Evolutionary conservation across 768 basidiomycete genomes (phyloP), one percentile per base, ranked within the genome.

Genomic region (Chalciporus piperatus): DNA sequence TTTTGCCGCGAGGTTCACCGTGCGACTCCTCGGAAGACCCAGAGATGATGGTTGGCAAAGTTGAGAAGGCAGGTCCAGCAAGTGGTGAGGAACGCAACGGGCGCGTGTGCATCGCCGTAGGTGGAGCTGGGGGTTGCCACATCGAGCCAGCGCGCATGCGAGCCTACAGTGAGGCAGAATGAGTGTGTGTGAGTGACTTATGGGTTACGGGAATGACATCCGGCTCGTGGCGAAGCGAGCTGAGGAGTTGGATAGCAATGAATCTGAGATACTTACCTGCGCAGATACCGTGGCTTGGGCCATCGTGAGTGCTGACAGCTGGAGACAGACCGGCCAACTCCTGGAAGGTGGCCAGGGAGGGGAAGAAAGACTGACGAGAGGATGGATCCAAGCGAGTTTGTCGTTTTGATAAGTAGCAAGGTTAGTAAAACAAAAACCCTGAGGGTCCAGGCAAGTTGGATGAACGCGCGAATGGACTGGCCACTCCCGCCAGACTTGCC

Each of bases 51-150:
- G 65, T 59, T 0, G 67, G 61, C 7, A 62, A 51, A 0, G 55
- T 68, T 9, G 64, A 68, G 14, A 68, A 58, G 3, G 22, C 65
- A 28, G 57, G 59, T 1, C 65, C 45, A 0, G 67, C 59, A 37
- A 68, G 67, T 0, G 67, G 67, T 0, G 67, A 68, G 12, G 67
- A 68, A 13, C 67, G 67, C 52, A 62, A 50, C 4, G 67, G 67
- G 3, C 66, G 68, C 8, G 68, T 52, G 6, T 58, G 50, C 22
- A 49, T 41, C 11, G 41, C 20, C 17, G 51, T 10, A 22, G 33
- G 16, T 12, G 48, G 52, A n/a, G 35, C 35, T 13, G 57, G 38
- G 14, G 52, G 52, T 16, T 50, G 28, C 50, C 52, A 55, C 4
- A 52, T 11, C 20, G 54, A 11, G 25, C 47, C 10, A 20, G 52